Evolutionary conservation across 495 filamentous ascomycete species (phyloP), one percentile per base, ranked within the genome.

Genomic region (Penicillium ucsense): DNA sequence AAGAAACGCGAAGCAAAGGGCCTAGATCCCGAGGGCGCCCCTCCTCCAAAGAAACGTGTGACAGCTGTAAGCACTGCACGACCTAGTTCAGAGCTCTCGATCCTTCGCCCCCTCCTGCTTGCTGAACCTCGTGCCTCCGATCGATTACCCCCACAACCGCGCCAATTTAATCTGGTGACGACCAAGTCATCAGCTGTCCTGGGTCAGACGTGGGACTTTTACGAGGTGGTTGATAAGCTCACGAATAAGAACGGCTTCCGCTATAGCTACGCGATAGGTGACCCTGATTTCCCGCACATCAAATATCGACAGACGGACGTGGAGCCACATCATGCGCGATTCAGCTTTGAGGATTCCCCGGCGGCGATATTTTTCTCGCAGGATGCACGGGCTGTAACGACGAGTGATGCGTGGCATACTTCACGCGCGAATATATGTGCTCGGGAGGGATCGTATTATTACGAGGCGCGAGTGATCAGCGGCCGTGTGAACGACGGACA

Each of bases 271-370:
- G 94, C 88, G 59, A 88, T 96, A 49, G 87, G 89, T 43, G 92
- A 96, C 54, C 84, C 85, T 0, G 74, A 73, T 11, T 94, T 97
- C 47, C 83, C 84, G 6, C 86, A 89, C 44, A 89, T 87, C 50
- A 84, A 89, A 56, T 94, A 89, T 67, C 85, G 92, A 41, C 85
- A 88, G 49, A 88, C 89, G 28, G 94, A 97, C 63, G 79, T 86
- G 8, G 76, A 74, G 42, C 94, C 90, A 3, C 90, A 84, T 61
- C 75, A 81, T 39, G 73, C 89, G 8, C 83, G 89, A 39, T 83
- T 99, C 53, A 88, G 82, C 66, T 94, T 89, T 59, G 89, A 96
- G 64, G 94, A 99, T 66, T 83, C 85, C 6, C 87, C 91, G 3
- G 81, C 84, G 1, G 81, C 83, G 0, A 82, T 72, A 20, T 59